phyloP scores from a whole-genome alignment of 495 filamentous ascomycete genomes.

The Podospora pseudocomata region DNA sequence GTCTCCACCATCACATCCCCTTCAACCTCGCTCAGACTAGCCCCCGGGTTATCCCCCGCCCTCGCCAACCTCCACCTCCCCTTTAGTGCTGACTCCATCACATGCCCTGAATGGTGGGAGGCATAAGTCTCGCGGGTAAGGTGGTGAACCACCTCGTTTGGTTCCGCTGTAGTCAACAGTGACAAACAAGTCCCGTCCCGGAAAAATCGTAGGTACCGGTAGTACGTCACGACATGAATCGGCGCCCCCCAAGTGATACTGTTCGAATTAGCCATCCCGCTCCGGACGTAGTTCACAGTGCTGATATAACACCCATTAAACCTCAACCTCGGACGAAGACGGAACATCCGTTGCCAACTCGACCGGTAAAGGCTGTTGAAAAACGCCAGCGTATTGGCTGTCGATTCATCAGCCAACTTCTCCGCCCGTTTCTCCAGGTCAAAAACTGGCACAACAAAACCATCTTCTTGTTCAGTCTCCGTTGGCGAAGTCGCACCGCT shows the following conservation, averaged over 20 bases:
- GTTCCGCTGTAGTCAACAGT: constrained; percentile 74
- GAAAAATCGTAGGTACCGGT: constrained; percentile 93
- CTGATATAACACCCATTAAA: constrained; percentile 95
- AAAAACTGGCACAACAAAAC: constrained; percentile 17
- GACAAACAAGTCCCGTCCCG: constrained; percentile 79
- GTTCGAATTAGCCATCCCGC: constrained; percentile 60
- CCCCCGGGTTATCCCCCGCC: constrained; percentile 23
- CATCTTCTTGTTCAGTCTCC: constrained; percentile 1
- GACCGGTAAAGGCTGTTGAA: constrained; percentile 41
- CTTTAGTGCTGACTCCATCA: constrained; percentile 35
- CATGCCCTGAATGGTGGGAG: constrained; percentile 26
- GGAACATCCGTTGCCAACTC: constrained; percentile 68
- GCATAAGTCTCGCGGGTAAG: constrained; percentile 47
- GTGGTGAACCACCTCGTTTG: constrained; percentile 75
- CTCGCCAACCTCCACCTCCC: constrained; percentile 40
- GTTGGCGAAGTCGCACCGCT: not conserved
- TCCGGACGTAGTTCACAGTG: constrained; percentile 89
- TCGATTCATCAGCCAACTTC: constrained; percentile 29
- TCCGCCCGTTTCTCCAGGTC: constrained; percentile 28
- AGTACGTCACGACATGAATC: constrained; percentile 95
- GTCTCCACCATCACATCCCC: constrained; percentile 81
- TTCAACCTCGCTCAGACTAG: constrained; percentile 40
- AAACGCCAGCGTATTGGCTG: constrained; percentile 38
- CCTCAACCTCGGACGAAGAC: constrained; percentile 75
- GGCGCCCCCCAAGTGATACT: constrained; percentile 70